Conservation (phyloP, 495 filamentous ascomycete genomes). For the Physcia stellaris region DNA sequence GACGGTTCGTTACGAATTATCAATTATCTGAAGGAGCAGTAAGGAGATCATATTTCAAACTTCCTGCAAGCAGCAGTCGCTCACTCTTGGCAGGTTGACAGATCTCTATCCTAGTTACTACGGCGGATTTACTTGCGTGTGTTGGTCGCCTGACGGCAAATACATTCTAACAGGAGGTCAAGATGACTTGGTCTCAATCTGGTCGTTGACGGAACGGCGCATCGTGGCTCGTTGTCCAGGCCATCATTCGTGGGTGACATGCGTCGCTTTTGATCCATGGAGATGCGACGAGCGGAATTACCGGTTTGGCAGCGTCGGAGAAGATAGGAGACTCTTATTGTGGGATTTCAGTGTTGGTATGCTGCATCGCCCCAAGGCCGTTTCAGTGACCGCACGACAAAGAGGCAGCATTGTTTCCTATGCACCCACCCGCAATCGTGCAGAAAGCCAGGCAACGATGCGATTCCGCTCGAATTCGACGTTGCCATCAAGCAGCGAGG, state of each 20-base stretch:
- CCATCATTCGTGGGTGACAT: slow-evolving; percentile 89
- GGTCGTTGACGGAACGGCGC: slow-evolving; percentile 68
- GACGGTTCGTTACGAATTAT: slow-evolving; percentile 82
- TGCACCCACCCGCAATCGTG: slow-evolving; percentile 28
- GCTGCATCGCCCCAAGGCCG: slow-evolving; percentile 77
- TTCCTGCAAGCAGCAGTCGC: neutral
- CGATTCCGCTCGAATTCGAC: slow-evolving; percentile 54
- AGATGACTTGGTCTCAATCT: slow-evolving; percentile 89
- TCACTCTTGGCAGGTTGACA: slow-evolving; percentile 41
- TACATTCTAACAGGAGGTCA: slow-evolving; percentile 93
- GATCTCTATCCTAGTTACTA: slow-evolving; percentile 87
- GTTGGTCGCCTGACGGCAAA: slow-evolving; percentile 95
- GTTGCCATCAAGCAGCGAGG: slow-evolving; percentile 32
- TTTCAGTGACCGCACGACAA: slow-evolving; percentile 48
- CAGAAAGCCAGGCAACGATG: slow-evolving; percentile 35
- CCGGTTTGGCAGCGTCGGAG: slow-evolving; percentile 87
- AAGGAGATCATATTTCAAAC: slow-evolving; percentile 19
- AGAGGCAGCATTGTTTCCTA: slow-evolving; percentile 48
- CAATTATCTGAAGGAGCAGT: slow-evolving; percentile 86
- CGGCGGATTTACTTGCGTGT: slow-evolving; percentile 79
- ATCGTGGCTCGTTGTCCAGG: slow-evolving; percentile 89
- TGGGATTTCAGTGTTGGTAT: slow-evolving; percentile 98
- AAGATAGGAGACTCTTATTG: slow-evolving; percentile 76
- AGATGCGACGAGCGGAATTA: slow-evolving; percentile 90
- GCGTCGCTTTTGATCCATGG: slow-evolving; percentile 91